Evolutionary conservation across 306 rosid species (phyloP), one percentile per base, ranked within the genome.

Genomic region (Vigna trinervia): DNA sequence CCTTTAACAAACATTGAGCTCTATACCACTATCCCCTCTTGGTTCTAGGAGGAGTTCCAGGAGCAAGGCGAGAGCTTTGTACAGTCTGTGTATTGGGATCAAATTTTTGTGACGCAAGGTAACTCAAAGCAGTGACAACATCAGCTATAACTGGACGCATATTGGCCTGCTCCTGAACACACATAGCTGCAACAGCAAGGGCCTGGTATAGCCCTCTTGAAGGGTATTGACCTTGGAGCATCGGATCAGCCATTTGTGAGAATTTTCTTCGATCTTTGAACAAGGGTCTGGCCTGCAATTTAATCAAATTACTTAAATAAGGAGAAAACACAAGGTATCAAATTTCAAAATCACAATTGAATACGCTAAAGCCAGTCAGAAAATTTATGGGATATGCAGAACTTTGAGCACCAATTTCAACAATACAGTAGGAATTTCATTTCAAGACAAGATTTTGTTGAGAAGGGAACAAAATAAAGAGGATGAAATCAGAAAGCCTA

Each of bases 101-200:
- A 52, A 82, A 84, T 71, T 74, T 87, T 75, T 95, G 97, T 11
- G 88, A 66, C 77, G 98, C 92, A 73, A 95, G 98, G 84, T 95
- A 95, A 66, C 87, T 75, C 79, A 95, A 80, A 81, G 97, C 97
- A 28, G 97, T 95, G 84, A 92, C 97, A 50, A 95, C 97, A 81
- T 95, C 98, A 52, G 93, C 96, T 43, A 93, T 83, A 32, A 84
- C 90, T 0, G 96, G 98, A 11, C 96, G 87, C 92, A 89, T 87
- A 84, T 83, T 83, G 71, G 97, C 96, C 87, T 93, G 88, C 85
- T 91, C 92, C 79, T 91, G 98, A 34, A 93, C 96, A 82, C 97
- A 93, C 97, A 91, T 93, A 54, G 93, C 94, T 41, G 93, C 96
- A 78, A 90, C 87, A 48, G 98, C 97, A 82, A 93, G 93, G 78